A percentile compares a stretch with the other conserved stretches of the same genome.
These are phyloP conservation scores for Sugiyamaella neomexicana DNA, from an alignment of 1,139 yeast species.

Conservation along the genomic window DNA sequence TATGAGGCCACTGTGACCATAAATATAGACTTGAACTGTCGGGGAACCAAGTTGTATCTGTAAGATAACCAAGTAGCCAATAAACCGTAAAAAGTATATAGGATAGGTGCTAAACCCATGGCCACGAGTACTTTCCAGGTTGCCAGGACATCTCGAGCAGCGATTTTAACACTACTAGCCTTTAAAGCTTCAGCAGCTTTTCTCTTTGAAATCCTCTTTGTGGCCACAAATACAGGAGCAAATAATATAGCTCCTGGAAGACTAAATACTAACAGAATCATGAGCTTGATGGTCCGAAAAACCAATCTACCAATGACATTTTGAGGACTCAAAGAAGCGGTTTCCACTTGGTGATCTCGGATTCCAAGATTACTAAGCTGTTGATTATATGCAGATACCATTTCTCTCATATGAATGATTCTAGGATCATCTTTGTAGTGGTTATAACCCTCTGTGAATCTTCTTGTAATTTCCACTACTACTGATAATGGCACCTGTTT, in stretches of 20 bases:
- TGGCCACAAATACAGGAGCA: slow-evolving; percentile 82
- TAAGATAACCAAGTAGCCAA: slow-evolving; percentile 52
- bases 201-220: slow-evolving; percentile 65
- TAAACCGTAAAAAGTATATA: slow-evolving; percentile 77
- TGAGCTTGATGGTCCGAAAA: slow-evolving; percentile 55
- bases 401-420: slow-evolving; percentile 57
- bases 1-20: slow-evolving; percentile 53
- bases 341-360: slow-evolving; percentile 88
- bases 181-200: slow-evolving; percentile 82
- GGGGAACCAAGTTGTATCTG: slow-evolving; percentile 28
- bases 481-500: slow-evolving; percentile 74
- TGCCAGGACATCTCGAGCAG: slow-evolving; percentile 90
- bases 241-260: slow-evolving; percentile 84
- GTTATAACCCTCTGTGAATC: slow-evolving; percentile 77
- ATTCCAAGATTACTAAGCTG: slow-evolving; percentile 66
- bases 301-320: slow-evolving; percentile 51
- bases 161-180: slow-evolving; percentile 84
- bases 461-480: slow-evolving; percentile 84
- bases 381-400: slow-evolving; percentile 68
- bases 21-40: slow-evolving; percentile 23
- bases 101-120: slow-evolving; percentile 82
- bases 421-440: slow-evolving; percentile 71
- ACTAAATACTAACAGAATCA: slow-evolving; percentile 58
- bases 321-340: slow-evolving; percentile 53
- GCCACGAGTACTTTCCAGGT: slow-evolving; percentile 94